Percentiles rank a stretch among this genome's conserved stretches.
phyloP scores from a whole-genome alignment of 345 rosid genomes.

The Gossypium stocksii region DNA sequence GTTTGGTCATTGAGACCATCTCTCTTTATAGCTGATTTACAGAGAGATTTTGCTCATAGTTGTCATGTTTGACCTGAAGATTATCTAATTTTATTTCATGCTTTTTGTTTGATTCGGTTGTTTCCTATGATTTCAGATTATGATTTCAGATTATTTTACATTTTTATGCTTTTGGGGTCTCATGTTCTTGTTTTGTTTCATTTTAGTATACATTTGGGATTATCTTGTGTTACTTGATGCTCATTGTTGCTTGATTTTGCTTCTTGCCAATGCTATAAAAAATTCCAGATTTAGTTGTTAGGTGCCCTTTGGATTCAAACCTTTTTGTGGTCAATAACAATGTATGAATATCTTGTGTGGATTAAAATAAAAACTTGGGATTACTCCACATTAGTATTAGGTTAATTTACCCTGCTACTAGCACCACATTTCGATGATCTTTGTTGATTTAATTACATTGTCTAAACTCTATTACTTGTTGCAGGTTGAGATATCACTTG shows the following conservation, averaged over 20 bases:
- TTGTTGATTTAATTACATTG: neutral
- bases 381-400: neutral
- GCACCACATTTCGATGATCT: neutral
- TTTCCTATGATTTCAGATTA: neutral
- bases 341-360: neutral
- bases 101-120: neutral
- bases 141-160: too few species aligned
- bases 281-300: neutral
- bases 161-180: too few species aligned
- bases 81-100: neutral
- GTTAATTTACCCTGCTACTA: neutral
- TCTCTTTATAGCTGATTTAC: constrained; percentile 7
- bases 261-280: neutral
- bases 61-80: constrained; percentile 1
- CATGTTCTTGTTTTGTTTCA: too few species aligned
- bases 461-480: neutral
- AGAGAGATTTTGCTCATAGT: neutral
- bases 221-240: neutral
- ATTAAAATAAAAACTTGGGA: neutral
- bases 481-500: neutral
- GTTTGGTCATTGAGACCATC: neutral
- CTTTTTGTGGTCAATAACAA: neutral
- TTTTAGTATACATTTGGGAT: too few species aligned
- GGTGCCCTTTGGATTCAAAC: neutral
- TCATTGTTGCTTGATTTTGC: constrained; percentile 5